Evolutionary conservation across 148 eudicot genomes (phyloP), one percentile per base, ranked within the genome.

Genomic region (Silene latifolia): DNA sequence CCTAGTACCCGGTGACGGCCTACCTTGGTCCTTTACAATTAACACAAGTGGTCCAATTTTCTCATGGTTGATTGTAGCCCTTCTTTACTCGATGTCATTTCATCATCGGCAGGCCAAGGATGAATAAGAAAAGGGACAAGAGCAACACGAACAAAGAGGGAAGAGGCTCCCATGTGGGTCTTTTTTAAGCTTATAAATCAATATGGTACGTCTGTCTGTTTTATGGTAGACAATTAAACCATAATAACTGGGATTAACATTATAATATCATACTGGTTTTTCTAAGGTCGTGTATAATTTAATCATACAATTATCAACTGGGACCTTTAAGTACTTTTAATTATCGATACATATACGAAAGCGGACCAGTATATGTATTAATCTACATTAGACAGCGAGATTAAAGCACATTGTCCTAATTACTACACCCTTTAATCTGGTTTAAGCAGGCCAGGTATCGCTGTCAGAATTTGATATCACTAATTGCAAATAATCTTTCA

Each of bases 401-500:
- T 35, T 65, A 65, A 35, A 65, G 15, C 47, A 17, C 15, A 17
- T 25, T 64, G 39, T 63, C 35, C 67, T 63, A 11, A 63, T 63
- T 63, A 63, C 67, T 12, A 24, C 24, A 10, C 25, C 2, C 15
- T 67, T 17, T 42, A 67, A 35, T 67, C 70, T 67, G 70, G 46
- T 44, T 67, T 46, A 20, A 44, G 56, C 56, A 67, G n/a, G 15
- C 47, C 21, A 60, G 25, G 15, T 24, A 7, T 11, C n/a, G 67
- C 18, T 80, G 82, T 80, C 78, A 75, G 75, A 35, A 61, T 7
- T 67, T 74, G 78, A 42, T 21, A 62, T 68, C 77, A 59, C 57
- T 51, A 35, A 51, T 39, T 42, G 35, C 71, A 53, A 61, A 79
- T 62, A 2, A 74, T 61, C 53, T 68, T 18, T 79, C 21, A 69